Conservation (phyloP, 352 stramenopile genomes). For the Phytopythium helicoides region DNA sequence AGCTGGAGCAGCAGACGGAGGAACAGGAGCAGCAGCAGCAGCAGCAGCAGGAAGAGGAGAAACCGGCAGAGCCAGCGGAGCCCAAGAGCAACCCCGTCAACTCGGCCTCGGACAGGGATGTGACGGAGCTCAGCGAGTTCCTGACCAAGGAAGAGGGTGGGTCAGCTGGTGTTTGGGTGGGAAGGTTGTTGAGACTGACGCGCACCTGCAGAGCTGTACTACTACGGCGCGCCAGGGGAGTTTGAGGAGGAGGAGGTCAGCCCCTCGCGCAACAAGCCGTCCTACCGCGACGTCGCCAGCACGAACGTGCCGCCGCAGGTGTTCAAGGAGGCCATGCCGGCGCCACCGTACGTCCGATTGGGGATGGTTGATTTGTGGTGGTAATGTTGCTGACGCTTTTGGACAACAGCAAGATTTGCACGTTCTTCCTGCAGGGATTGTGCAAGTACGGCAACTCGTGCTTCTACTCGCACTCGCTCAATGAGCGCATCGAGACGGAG, state of each 20-base stretch:
- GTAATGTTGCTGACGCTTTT: slow-evolving; percentile 4
- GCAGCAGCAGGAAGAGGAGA: slow-evolving; percentile 25
- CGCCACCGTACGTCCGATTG: slow-evolving; percentile 45
- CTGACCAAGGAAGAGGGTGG: slow-evolving; percentile 78
- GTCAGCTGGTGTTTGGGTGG: background rate
- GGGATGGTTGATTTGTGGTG: background rate
- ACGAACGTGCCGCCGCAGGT: slow-evolving; percentile 36
- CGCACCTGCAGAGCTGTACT: slow-evolving; percentile 75
- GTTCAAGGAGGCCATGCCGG: slow-evolving; percentile 35
- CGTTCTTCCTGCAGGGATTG: slow-evolving; percentile 76
- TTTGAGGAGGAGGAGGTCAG: slow-evolving; percentile 34
- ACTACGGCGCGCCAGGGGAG: slow-evolving; percentile 73
- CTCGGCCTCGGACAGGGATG: slow-evolving; percentile 23
- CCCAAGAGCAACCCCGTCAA: slow-evolving; percentile 12
- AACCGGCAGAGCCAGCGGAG: slow-evolving; percentile 1
- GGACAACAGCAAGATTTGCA: slow-evolving; percentile 64
- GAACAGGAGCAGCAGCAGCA: slow-evolving; percentile 11
- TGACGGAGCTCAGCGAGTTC: slow-evolving; percentile 65
- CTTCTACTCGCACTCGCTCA: slow-evolving; percentile 76
- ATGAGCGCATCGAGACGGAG: slow-evolving; percentile 33
- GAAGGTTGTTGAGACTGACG: background rate
- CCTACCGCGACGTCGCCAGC: slow-evolving; percentile 49
- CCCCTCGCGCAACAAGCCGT: slow-evolving; percentile 30
- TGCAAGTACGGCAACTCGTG: slow-evolving; percentile 81
- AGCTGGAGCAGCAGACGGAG: slow-evolving; percentile 13